Evolutionary conservation across 1,284 basidiomycete species (phyloP).

Genomic region (Pholiota adiposa): DNA sequence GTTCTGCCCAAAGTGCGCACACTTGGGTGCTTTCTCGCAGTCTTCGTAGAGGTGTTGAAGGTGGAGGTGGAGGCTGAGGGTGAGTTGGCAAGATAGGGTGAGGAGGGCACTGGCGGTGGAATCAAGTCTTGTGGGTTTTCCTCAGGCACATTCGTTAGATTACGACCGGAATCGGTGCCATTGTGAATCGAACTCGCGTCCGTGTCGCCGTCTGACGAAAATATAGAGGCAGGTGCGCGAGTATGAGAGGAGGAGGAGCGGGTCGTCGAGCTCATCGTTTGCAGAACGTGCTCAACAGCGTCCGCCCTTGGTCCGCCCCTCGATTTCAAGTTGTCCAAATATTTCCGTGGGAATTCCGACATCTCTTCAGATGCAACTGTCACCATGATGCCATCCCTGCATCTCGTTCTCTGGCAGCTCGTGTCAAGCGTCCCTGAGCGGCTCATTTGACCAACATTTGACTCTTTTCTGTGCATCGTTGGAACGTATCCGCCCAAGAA

Average conservation of each 20-base stretch:
- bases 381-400: constrained; percentile 10
- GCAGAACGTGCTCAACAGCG: constrained; percentile 1
- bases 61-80: constrained; percentile 23
- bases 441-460: not conserved
- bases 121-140: constrained; percentile 18
- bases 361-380: not conserved
- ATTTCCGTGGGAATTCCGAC: constrained; percentile 16
- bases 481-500: not conserved
- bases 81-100: constrained; percentile 21
- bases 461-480: too few species aligned
- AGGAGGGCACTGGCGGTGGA: constrained; percentile 19
- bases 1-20: constrained; percentile 33
- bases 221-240: constrained; percentile 15
- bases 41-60: constrained; percentile 12
- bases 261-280: constrained; percentile 10
- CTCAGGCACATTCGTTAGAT: constrained; percentile 28
- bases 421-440: not conserved
- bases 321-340: constrained; percentile 2
- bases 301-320: not conserved
- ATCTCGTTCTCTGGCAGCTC: not conserved
- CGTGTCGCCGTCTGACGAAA: constrained; percentile 5
- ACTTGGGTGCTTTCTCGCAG: constrained; percentile 35
- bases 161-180: constrained; percentile 5
- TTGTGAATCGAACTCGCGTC: constrained; percentile 12
- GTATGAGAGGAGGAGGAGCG: constrained; percentile 3